A percentile compares a stretch with the other conserved stretches of the same genome.
These are phyloP conservation scores for Coprinopsis sp. DNA, from an alignment of 768 basidiomycete species.

Conservation along the genomic window DNA sequence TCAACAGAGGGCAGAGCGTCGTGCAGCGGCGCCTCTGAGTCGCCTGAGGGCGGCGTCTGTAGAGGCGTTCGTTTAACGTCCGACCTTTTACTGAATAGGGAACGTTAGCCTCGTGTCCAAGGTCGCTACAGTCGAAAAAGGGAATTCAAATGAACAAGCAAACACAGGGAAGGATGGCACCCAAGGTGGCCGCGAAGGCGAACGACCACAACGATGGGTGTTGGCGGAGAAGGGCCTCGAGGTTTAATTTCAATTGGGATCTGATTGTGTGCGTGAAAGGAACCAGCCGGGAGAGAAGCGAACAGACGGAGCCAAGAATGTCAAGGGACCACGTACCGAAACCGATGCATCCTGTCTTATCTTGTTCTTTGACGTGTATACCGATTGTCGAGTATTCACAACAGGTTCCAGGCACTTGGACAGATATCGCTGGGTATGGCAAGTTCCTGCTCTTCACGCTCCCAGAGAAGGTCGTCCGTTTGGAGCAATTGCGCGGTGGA, in stretches of 20 bases:
- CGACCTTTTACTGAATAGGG: constrained; percentile 63
- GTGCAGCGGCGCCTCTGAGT: constrained; percentile 21
- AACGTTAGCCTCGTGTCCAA: constrained; percentile 3
- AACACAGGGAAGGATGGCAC: constrained; percentile 20
- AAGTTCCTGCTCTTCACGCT: not conserved
- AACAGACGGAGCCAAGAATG: constrained; percentile 11
- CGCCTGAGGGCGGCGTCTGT: constrained; percentile 24
- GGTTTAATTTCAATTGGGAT: constrained; percentile 1
- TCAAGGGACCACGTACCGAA: constrained; percentile 58
- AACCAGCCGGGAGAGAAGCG: constrained; percentile 1
- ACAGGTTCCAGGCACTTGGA: not conserved
- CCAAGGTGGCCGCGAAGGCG: constrained; percentile 10
- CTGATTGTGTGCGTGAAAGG: constrained; percentile 5
- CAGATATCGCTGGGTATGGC: not conserved
- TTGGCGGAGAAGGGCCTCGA: constrained; percentile 4
- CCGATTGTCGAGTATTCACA: not conserved
- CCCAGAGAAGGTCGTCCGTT: too few species aligned
- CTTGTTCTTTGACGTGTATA: not conserved
- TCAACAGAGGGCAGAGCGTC: constrained; percentile 44
- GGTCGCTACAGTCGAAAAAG: constrained; percentile 2
- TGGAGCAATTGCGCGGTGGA: too few species aligned
- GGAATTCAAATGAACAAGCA: constrained; percentile 17
- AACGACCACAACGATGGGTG: not conserved
- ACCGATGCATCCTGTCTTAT: constrained; percentile 60
- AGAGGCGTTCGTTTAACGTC: constrained; percentile 53